Percentiles rank a stretch among this genome's conserved stretches.
Evolutionary conservation across 805 yeast species (phyloP).

Genomic region (Brettanomyces bruxellensis): DNA sequence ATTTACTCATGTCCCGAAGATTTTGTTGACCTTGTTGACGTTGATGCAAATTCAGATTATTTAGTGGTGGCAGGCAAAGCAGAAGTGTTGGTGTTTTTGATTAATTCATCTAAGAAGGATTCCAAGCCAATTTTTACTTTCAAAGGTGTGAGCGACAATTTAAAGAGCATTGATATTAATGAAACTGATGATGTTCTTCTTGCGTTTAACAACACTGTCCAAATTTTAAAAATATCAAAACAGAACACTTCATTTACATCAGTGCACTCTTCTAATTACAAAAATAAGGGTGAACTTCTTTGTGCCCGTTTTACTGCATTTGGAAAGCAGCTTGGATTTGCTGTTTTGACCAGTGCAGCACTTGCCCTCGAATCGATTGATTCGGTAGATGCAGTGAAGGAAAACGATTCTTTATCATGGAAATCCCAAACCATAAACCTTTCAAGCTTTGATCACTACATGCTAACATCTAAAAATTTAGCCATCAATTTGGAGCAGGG

Average conservation of each 20-base stretch:
- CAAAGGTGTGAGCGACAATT: conserved; percentile 8
- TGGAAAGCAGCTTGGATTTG: conserved; percentile 10
- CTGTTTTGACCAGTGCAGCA: conserved; percentile 15
- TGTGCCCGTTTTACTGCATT: conserved; percentile 12
- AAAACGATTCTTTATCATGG: not conserved
- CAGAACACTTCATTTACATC: conserved; percentile 8
- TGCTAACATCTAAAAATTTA: conserved; percentile 14
- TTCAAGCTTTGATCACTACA: conserved; percentile 10
- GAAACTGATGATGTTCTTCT: conserved; percentile 11
- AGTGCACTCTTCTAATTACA: conserved; percentile 8
- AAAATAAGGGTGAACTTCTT: conserved; percentile 10
- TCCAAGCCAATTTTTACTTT: not conserved
- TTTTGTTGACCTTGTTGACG: conserved; percentile 7
- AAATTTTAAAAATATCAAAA: conserved; percentile 10
- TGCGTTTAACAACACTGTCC: conserved; percentile 10
- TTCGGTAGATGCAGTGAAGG: not conserved
- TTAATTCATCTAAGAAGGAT: not conserved
- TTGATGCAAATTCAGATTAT: conserved; percentile 6
- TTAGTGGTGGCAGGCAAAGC: conserved; percentile 10
- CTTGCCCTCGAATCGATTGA: conserved; percentile 11
- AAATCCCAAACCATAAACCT: conserved; percentile 10
- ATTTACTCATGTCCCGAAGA: conserved; percentile 3
- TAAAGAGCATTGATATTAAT: conserved; percentile 11
- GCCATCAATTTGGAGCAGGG: conserved; percentile 13
- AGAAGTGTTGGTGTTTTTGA: conserved; percentile 8